Evolutionary conservation across 805 yeast genomes (phyloP).

Genomic region (Schwanniomyces pseudopolymorphus): DNA sequence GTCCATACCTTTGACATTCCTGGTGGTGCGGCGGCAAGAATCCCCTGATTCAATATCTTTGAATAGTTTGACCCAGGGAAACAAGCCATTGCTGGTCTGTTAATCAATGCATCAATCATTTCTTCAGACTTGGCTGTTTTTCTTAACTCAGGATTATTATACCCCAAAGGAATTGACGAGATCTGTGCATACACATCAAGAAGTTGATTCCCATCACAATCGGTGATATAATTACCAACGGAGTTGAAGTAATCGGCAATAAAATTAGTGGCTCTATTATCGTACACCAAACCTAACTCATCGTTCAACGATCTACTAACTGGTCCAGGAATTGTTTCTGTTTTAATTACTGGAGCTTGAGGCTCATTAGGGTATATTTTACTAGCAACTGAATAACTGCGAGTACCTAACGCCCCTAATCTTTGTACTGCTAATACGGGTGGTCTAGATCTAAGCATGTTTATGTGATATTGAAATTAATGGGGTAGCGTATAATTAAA

Average conservation of each 20-base stretch:
- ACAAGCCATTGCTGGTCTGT: conserved; percentile 50
- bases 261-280: conserved; percentile 42
- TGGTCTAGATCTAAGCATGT: background rate
- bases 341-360: conserved; percentile 25
- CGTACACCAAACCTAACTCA: conserved; percentile 37
- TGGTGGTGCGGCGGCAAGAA: conserved; percentile 63
- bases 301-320: conserved; percentile 26
- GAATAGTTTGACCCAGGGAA: conserved; percentile 53
- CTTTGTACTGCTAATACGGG: background rate
- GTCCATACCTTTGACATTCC: conserved; percentile 64
- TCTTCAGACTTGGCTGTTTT: conserved; percentile 68
- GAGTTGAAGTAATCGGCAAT: conserved; percentile 40
- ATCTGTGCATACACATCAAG: conserved; percentile 60
- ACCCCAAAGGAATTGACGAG: conserved; percentile 82
- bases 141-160: conserved; percentile 76
- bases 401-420: background rate
- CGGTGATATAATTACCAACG: conserved; percentile 41
- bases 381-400: background rate
- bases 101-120: conserved; percentile 70
- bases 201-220: conserved; percentile 41
- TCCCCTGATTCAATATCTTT: conserved; percentile 46
- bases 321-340: conserved; percentile 41
- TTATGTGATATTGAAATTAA: background rate
- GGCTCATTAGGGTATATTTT: conserved; percentile 40
- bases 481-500: background rate